These are phyloP conservation scores for Phytophthora sojae DNA, from an alignment of 352 stramenopile species.

Conservation along the genomic window DNA sequence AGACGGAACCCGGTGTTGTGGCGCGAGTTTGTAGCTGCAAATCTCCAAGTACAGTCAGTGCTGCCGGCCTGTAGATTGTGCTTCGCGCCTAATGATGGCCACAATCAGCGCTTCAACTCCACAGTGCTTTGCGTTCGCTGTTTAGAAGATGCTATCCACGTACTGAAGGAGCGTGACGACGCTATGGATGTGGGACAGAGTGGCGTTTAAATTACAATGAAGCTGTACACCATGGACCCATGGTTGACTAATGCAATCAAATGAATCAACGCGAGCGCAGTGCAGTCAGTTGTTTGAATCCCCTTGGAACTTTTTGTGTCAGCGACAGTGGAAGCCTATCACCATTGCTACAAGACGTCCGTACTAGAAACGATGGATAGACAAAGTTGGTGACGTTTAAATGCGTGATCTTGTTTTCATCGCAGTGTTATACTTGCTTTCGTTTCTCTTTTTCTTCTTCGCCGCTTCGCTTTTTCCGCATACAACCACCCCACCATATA, in stretches of 20 bases:
- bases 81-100: conserved; percentile 44
- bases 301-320: no score
- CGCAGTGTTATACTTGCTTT: neutral
- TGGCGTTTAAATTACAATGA: neutral
- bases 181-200: neutral
- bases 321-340: no score
- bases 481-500: conserved; percentile 32
- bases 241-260: neutral
- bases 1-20: conserved; percentile 47
- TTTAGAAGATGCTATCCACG: conserved; percentile 33
- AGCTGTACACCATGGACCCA: neutral
- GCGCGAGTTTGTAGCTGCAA: conserved; percentile 47
- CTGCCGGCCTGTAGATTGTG: conserved; percentile 51
- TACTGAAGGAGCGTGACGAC: conserved; percentile 32
- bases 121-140: conserved; percentile 59
- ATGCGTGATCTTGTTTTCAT: neutral
- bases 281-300: no score
- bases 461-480: neutral
- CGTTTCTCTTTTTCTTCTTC: neutral
- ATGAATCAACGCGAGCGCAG: no score
- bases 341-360: no score
- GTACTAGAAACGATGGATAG: no score
- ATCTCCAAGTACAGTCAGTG: conserved; percentile 24
- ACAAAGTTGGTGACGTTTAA: neutral
- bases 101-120: conserved; percentile 63